Conservation (phyloP, 495 filamentous ascomycete genomes). For the Zalerion maritima region DNA sequence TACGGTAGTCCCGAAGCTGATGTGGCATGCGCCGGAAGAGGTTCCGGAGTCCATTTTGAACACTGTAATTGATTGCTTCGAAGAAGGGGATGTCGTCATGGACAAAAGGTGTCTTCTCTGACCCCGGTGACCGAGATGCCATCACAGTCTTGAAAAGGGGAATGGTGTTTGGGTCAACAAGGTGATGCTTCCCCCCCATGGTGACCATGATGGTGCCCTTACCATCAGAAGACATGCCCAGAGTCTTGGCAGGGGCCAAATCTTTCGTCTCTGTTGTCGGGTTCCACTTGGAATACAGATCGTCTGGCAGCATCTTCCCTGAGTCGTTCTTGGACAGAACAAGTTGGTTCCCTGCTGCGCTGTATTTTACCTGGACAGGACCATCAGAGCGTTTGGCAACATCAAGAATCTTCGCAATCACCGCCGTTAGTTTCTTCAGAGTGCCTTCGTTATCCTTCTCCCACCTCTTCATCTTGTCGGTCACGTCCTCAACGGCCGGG, state of each 20-base stretch:
- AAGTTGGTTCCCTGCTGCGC: conserved; percentile 14
- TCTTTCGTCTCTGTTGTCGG: conserved; percentile 4
- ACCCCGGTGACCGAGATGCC: neutral
- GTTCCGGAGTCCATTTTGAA: conserved; percentile 10
- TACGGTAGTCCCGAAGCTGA: conserved; percentile 9
- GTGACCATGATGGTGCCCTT: neutral
- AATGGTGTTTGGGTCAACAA: conserved; percentile 3
- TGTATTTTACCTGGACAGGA: conserved; percentile 18
- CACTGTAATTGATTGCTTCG: conserved; percentile 2
- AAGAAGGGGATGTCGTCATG: conserved; percentile 5
- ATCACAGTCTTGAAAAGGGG: conserved; percentile 3
- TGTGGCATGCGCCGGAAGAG: conserved; percentile 15
- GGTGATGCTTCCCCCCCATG: conserved; percentile 1
- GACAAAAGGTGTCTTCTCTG: conserved; percentile 1
- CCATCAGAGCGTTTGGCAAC: conserved; percentile 16
- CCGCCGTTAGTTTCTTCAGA: conserved; percentile 16
- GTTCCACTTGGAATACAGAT: conserved; percentile 21
- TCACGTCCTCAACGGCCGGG: conserved; percentile 25
- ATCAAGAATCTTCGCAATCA: conserved; percentile 23
- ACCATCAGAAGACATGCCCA: neutral
- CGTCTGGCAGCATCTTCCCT: conserved; percentile 21
- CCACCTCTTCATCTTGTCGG: conserved; percentile 20
- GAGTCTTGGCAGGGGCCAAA: conserved; percentile 2
- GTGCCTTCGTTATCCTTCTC: conserved; percentile 20
- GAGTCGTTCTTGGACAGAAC: conserved; percentile 11